Evolutionary conservation across 345 rosid genomes (phyloP), one percentile per base, ranked within the genome.

Genomic region (Linum tenue): DNA sequence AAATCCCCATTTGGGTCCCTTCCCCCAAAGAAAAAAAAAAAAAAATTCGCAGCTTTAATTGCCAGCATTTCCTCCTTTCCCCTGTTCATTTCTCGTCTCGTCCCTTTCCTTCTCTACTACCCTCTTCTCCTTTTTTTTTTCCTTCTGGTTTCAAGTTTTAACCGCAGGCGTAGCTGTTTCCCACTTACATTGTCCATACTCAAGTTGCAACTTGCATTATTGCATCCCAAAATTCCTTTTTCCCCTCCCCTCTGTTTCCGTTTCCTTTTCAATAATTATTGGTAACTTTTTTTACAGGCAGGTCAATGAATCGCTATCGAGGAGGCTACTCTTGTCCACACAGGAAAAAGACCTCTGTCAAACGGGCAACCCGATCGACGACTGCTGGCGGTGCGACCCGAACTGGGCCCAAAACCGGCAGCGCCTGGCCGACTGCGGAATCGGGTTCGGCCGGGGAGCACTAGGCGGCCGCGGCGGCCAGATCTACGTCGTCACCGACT

Each of bases 301-400:
- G 59, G 67, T 81, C 56, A 76, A 73, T 63, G 67, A 50, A 36
- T 78, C 82, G 12, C n/a, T 76, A 31, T 56, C 78, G 62, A 70
- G 69, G 63, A 71, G 77, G 22, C 60, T 39, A 36, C 64, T 77
- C 22, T 37, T 68, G 14, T 70, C 74, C 31, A 16, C 53, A 7
- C 36, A 64, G 50, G 55, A 38, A 41, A 72, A 72, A 56, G 60
- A 57, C 63, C 66, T 60, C 40, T 90, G 97, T 44, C 69, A 70
- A 38, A 87, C 86, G 59, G 90, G 95, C 37, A 90, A 90, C 67
- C 96, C 97, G 60, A 77, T 90, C 55, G 97, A 90, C 63, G 91
- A 90, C 72, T 90, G 95, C 65, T 90, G 97, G 97, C 80, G 84
- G 2, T 87, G 97, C 79, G 85, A 87, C 68, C 84, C 85, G 1